Evolutionary conservation across 192 early-diverging fungal genomes (phyloP).

Genomic region (Funneliformis geosporum): DNA sequence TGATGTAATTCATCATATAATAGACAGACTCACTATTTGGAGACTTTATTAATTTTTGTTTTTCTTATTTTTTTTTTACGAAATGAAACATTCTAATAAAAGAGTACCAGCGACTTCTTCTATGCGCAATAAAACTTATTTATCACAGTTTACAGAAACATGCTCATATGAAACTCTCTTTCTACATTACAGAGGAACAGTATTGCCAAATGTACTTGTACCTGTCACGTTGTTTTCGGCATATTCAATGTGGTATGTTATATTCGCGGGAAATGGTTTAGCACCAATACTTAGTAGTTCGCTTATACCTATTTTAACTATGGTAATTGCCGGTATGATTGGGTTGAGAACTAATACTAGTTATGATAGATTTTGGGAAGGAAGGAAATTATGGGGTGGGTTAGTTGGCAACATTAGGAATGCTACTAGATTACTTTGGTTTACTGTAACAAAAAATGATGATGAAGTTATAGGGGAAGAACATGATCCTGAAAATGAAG

Average conservation of each 20-base stretch:
- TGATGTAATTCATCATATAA: no score
- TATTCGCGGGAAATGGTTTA: not conserved
- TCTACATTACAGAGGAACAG: constrained; percentile 2
- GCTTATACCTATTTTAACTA: constrained; percentile 39
- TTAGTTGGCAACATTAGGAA: constrained; percentile 44
- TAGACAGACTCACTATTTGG: no score
- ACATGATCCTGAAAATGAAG: constrained; percentile 39
- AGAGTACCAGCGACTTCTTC: not conserved
- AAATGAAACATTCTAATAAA: not conserved
- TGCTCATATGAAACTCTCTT: not conserved
- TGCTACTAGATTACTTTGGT: constrained; percentile 46
- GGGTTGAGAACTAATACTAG: constrained; percentile 45
- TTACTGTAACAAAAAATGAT: constrained; percentile 38
- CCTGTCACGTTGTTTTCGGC: not conserved
- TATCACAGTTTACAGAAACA: not conserved
- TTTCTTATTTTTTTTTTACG: not conserved
- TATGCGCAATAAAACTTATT: not conserved
- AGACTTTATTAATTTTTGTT: not conserved
- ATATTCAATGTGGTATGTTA: not conserved
- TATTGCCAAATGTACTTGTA: not conserved
- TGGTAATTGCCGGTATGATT: constrained; percentile 43
- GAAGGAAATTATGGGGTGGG: constrained; percentile 43
- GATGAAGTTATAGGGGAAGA: not conserved
- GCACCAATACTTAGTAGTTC: not conserved
- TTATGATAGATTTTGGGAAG: constrained; percentile 48